Conservation (phyloP, 805 yeast species). For the Starmera quercuum region DNA sequence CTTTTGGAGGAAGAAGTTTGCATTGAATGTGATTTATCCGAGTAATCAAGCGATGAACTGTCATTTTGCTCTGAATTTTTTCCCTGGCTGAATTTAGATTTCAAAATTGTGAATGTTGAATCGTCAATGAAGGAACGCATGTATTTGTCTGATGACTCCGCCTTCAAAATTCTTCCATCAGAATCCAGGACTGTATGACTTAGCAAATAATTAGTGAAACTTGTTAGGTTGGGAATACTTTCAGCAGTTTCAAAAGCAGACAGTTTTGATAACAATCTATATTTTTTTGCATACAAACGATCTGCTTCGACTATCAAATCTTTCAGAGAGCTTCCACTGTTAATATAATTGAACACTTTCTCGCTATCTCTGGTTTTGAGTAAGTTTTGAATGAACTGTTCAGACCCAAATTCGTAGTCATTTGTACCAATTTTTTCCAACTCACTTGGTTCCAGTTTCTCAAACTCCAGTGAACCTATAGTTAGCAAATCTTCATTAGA, state of each 20-base stretch:
- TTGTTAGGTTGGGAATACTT: slow-evolving; percentile 5
- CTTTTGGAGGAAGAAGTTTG: slow-evolving; percentile 11
- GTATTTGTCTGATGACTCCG: slow-evolving; percentile 1
- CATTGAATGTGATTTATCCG: slow-evolving; percentile 1
- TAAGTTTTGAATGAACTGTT: slow-evolving; percentile 45
- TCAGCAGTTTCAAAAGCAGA: slow-evolving; percentile 13
- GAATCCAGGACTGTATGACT: slow-evolving; percentile 10
- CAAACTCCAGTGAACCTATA: slow-evolving; percentile 27
- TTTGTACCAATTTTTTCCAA: slow-evolving; percentile 1
- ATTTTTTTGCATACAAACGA: slow-evolving; percentile 13
- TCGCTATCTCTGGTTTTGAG: slow-evolving; percentile 19
- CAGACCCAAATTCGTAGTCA: slow-evolving; percentile 50
- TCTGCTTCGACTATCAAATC: slow-evolving; percentile 17
- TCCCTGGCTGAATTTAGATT: slow-evolving; percentile 6
- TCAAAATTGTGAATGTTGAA: slow-evolving; percentile 6
- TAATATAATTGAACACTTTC: slow-evolving; percentile 13
- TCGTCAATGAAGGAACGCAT: slow-evolving; percentile 10
- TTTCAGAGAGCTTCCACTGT: slow-evolving; percentile 13
- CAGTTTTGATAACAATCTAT: slow-evolving; percentile 14
- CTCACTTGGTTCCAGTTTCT: slow-evolving; percentile 21
- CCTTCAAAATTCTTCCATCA: slow-evolving; percentile 6
- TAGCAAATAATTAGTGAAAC: slow-evolving; percentile 4
- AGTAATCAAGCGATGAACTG: background rate
- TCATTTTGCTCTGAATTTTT: background rate
- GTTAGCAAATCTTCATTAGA: slow-evolving; percentile 12